These are phyloP conservation scores for Microbotryomycetes sp. DNA, from an alignment of 1,284 basidiomycete species.

Conservation along the genomic window DNA sequence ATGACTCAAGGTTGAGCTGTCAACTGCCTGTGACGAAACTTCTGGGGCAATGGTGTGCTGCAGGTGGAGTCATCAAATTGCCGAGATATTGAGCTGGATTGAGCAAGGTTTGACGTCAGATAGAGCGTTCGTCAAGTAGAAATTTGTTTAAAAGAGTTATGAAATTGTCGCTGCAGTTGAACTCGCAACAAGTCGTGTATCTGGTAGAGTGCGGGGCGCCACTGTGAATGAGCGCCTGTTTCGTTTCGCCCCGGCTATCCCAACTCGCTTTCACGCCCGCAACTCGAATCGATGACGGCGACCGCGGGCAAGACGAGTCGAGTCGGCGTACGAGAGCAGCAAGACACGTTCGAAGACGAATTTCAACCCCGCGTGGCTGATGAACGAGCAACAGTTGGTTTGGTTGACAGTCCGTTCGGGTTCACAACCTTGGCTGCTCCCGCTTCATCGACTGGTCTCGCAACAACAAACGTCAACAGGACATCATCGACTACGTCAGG, in stretches of 20 bases:
- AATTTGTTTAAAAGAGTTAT: no score
- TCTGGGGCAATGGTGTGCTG: conserved; percentile 21
- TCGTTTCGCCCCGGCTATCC: no score
- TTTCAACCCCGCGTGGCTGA: neutral
- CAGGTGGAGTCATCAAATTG: conserved; percentile 20
- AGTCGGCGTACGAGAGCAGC: neutral
- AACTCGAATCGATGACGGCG: no score
- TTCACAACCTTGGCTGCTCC: neutral
- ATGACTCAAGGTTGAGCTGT: conserved; percentile 31
- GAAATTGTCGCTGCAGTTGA: no score
- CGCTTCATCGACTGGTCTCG: neutral
- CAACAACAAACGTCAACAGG: neutral
- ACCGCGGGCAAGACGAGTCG: no score
- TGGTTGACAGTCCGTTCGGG: neutral
- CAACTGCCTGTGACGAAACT: conserved; percentile 28
- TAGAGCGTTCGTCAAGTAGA: no score
- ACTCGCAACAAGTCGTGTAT: no score
- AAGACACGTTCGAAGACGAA: neutral
- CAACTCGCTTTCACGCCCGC: no score
- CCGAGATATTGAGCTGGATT: conserved; percentile 28
- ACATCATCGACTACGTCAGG: neutral
- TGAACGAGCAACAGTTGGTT: neutral
- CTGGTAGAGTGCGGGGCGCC: no score
- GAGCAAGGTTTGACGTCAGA: no score
- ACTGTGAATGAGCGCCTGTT: no score